These are phyloP conservation scores for Acmispon strigosus DNA, from an alignment of 306 rosid species.

Conservation along the genomic window DNA sequence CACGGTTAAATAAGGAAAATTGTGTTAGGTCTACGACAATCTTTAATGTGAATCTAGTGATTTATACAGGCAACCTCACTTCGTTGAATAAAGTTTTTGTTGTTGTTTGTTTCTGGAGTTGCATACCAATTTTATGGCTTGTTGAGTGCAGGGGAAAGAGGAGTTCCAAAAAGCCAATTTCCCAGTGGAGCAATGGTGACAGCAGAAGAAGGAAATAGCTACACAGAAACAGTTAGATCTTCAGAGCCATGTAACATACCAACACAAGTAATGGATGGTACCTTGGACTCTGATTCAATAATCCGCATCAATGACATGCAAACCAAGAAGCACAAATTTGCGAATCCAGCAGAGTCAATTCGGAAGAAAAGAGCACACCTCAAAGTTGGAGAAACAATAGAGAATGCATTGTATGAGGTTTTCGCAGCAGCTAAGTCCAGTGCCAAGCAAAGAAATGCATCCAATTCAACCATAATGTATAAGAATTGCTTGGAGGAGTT, in stretches of 20 bases:
- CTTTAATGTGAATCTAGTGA: too few relatives aligned
- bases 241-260: constrained; percentile 34
- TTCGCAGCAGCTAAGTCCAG: constrained; percentile 23
- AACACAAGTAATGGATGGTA: constrained; percentile 33
- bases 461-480: neutral
- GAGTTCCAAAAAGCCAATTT: constrained; percentile 14
- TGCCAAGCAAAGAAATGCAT: constrained; percentile 20
- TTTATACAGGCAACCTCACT: too few relatives aligned
- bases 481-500: constrained; percentile 34
- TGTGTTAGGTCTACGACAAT: too few relatives aligned
- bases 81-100: too few relatives aligned
- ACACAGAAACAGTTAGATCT: constrained; percentile 34
- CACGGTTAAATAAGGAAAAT: too few relatives aligned
- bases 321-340: constrained; percentile 19
- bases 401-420: constrained; percentile 19
- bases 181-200: constrained; percentile 19
- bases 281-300: constrained; percentile 32
- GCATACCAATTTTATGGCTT: neutral
- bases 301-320: constrained; percentile 7
- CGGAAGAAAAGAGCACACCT: constrained; percentile 14
- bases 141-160: constrained; percentile 28
- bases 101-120: neutral
- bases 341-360: constrained; percentile 2
- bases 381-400: constrained; percentile 22
- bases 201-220: constrained; percentile 35